Conservation (phyloP, 176 grass and related monocot genomes). For the Aegilops bicornis region DNA sequence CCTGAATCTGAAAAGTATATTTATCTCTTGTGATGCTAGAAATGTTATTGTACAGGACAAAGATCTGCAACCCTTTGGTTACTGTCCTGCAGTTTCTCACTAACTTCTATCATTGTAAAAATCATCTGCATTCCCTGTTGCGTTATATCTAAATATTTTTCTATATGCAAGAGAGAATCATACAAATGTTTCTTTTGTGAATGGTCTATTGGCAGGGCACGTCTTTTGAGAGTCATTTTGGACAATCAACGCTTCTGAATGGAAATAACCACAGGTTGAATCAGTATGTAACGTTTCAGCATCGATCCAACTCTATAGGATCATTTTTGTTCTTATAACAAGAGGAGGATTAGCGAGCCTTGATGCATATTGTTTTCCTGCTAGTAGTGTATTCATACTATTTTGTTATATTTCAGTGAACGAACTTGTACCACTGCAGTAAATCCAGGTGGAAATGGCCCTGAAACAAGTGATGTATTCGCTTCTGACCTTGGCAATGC, state of each 20-base stretch:
- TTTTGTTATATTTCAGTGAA: slow-evolving; percentile 53
- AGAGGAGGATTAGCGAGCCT: slow-evolving; percentile 13
- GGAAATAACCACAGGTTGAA: slow-evolving; percentile 45
- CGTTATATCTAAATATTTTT: not conserved
- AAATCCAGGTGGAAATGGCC: slow-evolving; percentile 25
- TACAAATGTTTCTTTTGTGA: slow-evolving; percentile 1
- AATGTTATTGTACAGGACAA: not conserved
- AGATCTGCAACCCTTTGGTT: not conserved
- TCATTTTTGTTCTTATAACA: slow-evolving; percentile 1
- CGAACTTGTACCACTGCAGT: slow-evolving; percentile 24
- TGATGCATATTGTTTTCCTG: not conserved
- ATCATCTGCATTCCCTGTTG: not conserved
- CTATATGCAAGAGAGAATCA: not conserved
- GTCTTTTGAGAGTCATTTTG: slow-evolving; percentile 43
- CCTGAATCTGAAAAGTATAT: slow-evolving; percentile 13
- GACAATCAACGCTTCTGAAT: slow-evolving; percentile 36
- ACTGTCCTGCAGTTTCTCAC: not conserved
- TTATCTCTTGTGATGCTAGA: not conserved
- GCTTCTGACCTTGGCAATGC: slow-evolving; percentile 18
- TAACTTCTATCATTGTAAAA: slow-evolving; percentile 6
- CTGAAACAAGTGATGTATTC: not conserved
- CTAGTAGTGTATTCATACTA: slow-evolving; percentile 28
- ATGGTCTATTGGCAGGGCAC: slow-evolving; percentile 55
- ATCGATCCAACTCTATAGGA: slow-evolving; percentile 15
- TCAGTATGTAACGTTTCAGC: slow-evolving; percentile 9